These are phyloP conservation scores for Podila verticillata DNA, from an alignment of 192 early-diverging fungal species.

Conservation along the genomic window DNA sequence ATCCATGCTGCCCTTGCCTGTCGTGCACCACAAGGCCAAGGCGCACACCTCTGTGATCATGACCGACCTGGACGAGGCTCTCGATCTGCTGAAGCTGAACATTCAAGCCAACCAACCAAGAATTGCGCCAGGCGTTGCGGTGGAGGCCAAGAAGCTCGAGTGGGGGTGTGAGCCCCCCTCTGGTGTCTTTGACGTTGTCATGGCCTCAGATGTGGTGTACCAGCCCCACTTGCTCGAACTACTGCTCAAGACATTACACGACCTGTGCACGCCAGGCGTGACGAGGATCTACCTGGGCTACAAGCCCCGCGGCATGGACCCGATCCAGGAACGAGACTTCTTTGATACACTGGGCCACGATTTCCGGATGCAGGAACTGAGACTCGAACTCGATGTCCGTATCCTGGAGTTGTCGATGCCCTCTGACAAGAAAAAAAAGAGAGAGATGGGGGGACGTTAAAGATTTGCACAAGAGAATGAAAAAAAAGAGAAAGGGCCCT, in stretches of 20 bases:
- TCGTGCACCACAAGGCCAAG: neutral
- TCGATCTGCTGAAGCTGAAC: conserved; percentile 53
- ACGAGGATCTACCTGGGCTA: conserved; percentile 58
- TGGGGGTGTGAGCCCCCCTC: conserved; percentile 24
- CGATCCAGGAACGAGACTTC: conserved; percentile 38
- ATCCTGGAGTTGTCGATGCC: conserved; percentile 14
- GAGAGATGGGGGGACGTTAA: neutral
- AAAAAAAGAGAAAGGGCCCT: neutral
- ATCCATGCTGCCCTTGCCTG: neutral
- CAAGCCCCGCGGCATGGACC: conserved; percentile 50
- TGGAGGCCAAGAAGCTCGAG: conserved; percentile 9
- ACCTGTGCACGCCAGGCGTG: conserved; percentile 25
- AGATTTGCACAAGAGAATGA: neutral
- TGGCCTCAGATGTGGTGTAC: conserved; percentile 65
- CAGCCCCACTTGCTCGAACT: conserved; percentile 39
- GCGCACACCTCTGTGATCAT: conserved; percentile 25
- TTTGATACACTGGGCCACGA: conserved; percentile 23
- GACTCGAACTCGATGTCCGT: conserved; percentile 4
- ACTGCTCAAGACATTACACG: conserved; percentile 49
- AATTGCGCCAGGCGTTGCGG: conserved; percentile 6
- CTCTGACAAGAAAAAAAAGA: too few species aligned
- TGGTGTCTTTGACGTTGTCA: conserved; percentile 40
- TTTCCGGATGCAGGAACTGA: conserved; percentile 29
- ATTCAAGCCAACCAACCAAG: conserved; percentile 27
- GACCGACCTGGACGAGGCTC: conserved; percentile 56